Base-by-base conservation (phyloP, 2,329 filamentous ascomycete species). In the Cytospora piceae region DNA sequence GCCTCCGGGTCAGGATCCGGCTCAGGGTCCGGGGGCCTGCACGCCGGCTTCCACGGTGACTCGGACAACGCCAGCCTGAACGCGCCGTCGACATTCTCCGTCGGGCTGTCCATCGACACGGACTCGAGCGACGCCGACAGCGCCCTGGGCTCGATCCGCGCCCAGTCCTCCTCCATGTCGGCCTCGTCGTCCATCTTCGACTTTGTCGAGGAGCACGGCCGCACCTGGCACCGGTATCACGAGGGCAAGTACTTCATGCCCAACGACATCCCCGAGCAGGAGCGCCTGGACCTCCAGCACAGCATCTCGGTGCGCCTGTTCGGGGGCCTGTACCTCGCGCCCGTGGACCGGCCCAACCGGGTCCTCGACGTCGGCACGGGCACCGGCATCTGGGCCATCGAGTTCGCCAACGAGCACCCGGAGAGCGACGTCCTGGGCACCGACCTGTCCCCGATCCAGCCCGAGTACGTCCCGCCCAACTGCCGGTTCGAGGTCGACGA, bases 291-390 rank as follows among this genome's bases (percentile, higher is more conserved):
- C 52, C 66, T 69, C 27, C 68, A 69, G 37, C 69, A 71, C 49
- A 52, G 58, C 17, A 67, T 71, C 37, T 68, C 53, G 31, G 56
- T 69, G 55, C 64, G 64, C 8, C 53, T 69, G 1, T 63, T 66
- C 27, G 68, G 67, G 15, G 64, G 70, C 37, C 66, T 71, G 3
- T 64, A 64, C 29, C 58, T 71, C 1, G 71, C 71, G 6, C 71
- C 71, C 7, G 65, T 70, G 24, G 61, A 67, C 12, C 39, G 58
- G 2, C 68, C 68, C 15, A 53, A 65, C 24, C 56, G 67, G 17
- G 71, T 75, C 29, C 66, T 75, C 24, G 73, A 74, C 56, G 39
- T 74, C 20, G 73, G 73, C 42, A 74, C 73, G 1, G 73, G 70
- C 8, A 72, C 71, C 6, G 72, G 72, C 14, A 70, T 72, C 55